Percentiles rank a stretch among this genome's conserved stretches.
These are phyloP conservation scores for Teratosphaeria pseudoeucalypti DNA, from an alignment of 2,329 filamentous ascomycete genomes.

Conservation along the genomic window DNA sequence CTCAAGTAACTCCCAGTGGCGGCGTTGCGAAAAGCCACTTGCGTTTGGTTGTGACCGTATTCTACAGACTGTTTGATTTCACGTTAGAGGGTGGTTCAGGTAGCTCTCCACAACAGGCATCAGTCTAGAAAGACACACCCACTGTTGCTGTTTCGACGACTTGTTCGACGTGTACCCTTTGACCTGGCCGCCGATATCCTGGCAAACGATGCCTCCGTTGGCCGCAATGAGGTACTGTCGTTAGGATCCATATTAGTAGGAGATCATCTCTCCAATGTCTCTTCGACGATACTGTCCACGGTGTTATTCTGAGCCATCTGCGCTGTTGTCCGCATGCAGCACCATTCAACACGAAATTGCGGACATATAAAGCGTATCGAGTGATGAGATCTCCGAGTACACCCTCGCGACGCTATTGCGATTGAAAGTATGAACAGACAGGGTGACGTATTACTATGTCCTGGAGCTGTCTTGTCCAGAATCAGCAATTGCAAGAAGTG, in stretches of 20 bases:
- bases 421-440: not conserved
- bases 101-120: not conserved
- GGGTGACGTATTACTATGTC: not conserved
- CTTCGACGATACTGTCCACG: not conserved
- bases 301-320: not conserved
- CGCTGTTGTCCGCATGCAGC: not conserved
- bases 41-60: not conserved
- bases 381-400: not conserved
- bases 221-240: not conserved
- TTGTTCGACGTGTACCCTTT: not conserved
- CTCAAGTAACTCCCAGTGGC: not conserved
- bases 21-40: conserved; percentile 1
- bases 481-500: not conserved
- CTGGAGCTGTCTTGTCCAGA: not conserved
- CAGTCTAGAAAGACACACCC: not conserved
- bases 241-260: not conserved
- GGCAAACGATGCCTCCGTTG: not conserved
- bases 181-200: not conserved
- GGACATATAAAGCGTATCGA: not conserved
- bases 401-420: not conserved
- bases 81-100: not conserved
- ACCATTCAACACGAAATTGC: no score
- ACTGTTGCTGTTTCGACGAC: not conserved
- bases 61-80: not conserved
- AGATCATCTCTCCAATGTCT: not conserved